These are phyloP conservation scores for Lepidopterella palustris DNA, from an alignment of 495 filamentous ascomycete species.

Conservation along the genomic window DNA sequence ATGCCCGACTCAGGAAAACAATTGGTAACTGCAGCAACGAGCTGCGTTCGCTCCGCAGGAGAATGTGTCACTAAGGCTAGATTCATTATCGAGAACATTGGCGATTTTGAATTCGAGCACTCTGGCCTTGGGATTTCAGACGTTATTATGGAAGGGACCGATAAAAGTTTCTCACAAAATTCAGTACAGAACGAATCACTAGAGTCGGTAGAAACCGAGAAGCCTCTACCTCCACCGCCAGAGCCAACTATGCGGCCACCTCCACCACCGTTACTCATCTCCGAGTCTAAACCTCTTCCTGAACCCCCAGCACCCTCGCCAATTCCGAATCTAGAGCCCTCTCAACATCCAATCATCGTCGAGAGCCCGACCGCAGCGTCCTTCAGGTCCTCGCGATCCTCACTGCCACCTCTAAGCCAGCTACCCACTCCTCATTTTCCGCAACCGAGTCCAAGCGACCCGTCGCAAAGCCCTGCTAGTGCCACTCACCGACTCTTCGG, in stretches of 20 bases:
- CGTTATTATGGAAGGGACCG: slow-evolving; percentile 27
- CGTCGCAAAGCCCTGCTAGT: slow-evolving; percentile 26
- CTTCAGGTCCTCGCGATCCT: slow-evolving; percentile 29
- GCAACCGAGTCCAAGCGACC: slow-evolving; percentile 36
- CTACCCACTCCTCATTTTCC: slow-evolving; percentile 36
- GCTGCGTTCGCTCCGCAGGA: slow-evolving; percentile 82
- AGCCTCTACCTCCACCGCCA: slow-evolving; percentile 29
- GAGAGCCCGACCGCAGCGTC: slow-evolving; percentile 28
- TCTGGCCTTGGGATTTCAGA: slow-evolving; percentile 31
- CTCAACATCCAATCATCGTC: slow-evolving; percentile 18
- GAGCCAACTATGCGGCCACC: slow-evolving; percentile 7
- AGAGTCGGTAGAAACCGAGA: slow-evolving; percentile 19
- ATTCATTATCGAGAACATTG: slow-evolving; percentile 78
- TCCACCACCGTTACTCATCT: slow-evolving; percentile 25
- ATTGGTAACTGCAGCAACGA: slow-evolving; percentile 73
- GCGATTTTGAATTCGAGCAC: slow-evolving; percentile 80
- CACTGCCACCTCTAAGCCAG: slow-evolving; percentile 25
- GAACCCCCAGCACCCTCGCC: slow-evolving; percentile 28
- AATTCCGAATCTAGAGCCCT: neutral
- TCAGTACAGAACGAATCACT: neutral
- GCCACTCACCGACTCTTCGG: slow-evolving; percentile 24
- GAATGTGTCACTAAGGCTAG: slow-evolving; percentile 85
- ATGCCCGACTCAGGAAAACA: slow-evolving; percentile 74
- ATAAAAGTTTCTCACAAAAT: slow-evolving; percentile 3
- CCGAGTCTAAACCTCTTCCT: slow-evolving; percentile 32